Base-by-base conservation (phyloP, 805 yeast species). In the Starmerella vitae region DNA sequence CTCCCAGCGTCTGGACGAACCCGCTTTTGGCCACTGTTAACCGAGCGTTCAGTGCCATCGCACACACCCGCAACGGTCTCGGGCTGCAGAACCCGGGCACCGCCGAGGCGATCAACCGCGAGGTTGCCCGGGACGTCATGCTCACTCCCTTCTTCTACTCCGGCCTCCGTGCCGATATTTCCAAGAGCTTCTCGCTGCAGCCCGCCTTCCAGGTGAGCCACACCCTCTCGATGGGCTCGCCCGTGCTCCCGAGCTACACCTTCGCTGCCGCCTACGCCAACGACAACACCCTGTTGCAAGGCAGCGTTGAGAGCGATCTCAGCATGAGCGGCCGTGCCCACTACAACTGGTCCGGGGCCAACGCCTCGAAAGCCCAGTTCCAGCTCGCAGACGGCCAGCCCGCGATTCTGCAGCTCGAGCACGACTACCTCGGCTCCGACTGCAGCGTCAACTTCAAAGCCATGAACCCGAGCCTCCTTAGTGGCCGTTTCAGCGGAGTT, bases 171-270 rank as follows among this genome's bases (percentile, higher is more conserved):
- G 98, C 97, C 42, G 98, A 91, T 62, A 72, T 91, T 54, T 81
- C 83, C 66, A 88, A 88, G 70, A 83, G 86, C 12, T 84, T 91
- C 58, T 66, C 80, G 48, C 71, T 86, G 71, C 77, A 76, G 63
- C 98, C 98, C 42, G 47, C 47, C 15, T 91, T 91, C 78, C 97
- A 91, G 70, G 81, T 93, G 43, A 79, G 94, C 47, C 98, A 91
- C 61, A 78, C 94, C 44, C 79, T 91, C 57, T 71, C 93, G 29
- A 68, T 83, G 50, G 97, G 97, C 35, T 79, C 93, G 41, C 76
- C 77, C 49, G 72, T 74, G 34, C 68, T 82, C 61, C 94, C 95
- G 37, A 78, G 91, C 49, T 91, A 91, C 61, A 86, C 94, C 21
- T 82, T 88, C 60, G 74, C 84, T 42, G 88, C 94, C 33, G 69